Evolutionary conservation across 768 basidiomycete species (phyloP), one percentile per base, ranked within the genome.

Genomic region (button mushroom (Agaricus bisporus)): DNA sequence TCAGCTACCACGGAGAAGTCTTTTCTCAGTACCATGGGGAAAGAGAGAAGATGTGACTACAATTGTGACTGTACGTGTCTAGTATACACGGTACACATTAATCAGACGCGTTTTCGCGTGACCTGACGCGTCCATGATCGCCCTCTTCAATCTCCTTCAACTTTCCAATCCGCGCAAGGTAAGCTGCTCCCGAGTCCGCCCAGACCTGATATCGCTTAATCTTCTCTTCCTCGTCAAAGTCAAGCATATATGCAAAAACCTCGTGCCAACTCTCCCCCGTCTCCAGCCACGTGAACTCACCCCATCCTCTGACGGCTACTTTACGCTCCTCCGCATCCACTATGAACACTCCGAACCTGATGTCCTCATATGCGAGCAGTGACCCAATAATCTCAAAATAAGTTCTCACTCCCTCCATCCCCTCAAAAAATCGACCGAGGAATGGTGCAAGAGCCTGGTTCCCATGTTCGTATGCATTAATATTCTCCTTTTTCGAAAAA

Each of bases 151-250:
- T 60, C 29, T 69, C 67, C 32, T 64, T 60, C 39, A 82, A 63
- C 61, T 69, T 60, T n/a, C 83, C 81, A 20, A 64, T 69, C 37
- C 78, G 72, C 5, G 82, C 83, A 12, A 85, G 71, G 64, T 82
- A 83, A 9, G 80, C 75, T 5, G 83, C 78, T 10, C 82, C 83
- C 6, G 83, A 79, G 64, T 86, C 85, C 10, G 80, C 81, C 83
- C 84, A 86, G 2, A 86, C 74, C 60, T 86, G 78, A 71, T 83
- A 84, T 41, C 73, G 68, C 20, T 69, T 69, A n/a, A 86, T 69
- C 64, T 78, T 84, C 51, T 66, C 61, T 26, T 75, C 73, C 20
- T 78, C 71, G 51, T 84, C 83, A 61, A 85, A 85, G 62, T 80
- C 80, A 56, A 86, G 64, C 15, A 77, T 70, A 59, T 85, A 85